Conservation (phyloP, 2,329 filamentous ascomycete species). For the Xylariaceae sp. region DNA sequence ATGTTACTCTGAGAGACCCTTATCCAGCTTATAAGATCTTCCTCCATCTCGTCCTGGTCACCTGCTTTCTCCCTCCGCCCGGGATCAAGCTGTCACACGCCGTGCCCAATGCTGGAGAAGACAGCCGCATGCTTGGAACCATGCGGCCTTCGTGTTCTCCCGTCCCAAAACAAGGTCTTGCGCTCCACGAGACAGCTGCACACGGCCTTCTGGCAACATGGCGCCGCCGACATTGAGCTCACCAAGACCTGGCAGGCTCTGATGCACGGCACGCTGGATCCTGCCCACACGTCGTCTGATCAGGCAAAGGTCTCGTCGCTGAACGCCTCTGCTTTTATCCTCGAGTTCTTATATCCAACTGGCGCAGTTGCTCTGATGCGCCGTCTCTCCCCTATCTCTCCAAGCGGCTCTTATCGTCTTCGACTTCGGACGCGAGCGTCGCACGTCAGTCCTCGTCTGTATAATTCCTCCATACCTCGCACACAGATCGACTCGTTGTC, state of each 20-base stretch:
- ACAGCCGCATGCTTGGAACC: slow-evolving; percentile 52
- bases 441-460: slow-evolving; percentile 24
- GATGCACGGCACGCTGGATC: slow-evolving; percentile 30
- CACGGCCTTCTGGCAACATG: slow-evolving; percentile 51
- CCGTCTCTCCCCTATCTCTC: slow-evolving; percentile 26
- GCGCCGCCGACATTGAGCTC: slow-evolving; percentile 46
- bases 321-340: slow-evolving; percentile 44
- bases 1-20: neutral
- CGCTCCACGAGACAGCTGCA: slow-evolving; percentile 42
- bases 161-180: slow-evolving; percentile 34
- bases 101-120: slow-evolving; percentile 51
- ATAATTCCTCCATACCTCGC: slow-evolving; percentile 24
- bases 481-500: slow-evolving; percentile 4
- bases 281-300: slow-evolving; percentile 23
- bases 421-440: slow-evolving; percentile 20
- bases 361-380: slow-evolving; percentile 41
- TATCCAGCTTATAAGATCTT: neutral
- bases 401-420: slow-evolving; percentile 29
- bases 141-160: slow-evolving; percentile 49
- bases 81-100: slow-evolving; percentile 8
- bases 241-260: slow-evolving; percentile 39
- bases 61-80: neutral
- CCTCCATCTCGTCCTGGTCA: neutral
- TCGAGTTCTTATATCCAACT: slow-evolving; percentile 53
- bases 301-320: slow-evolving; percentile 30